These are phyloP conservation scores for Mortierella sp. DNA, from an alignment of 371 early-diverging fungal genomes.

Conservation along the genomic window DNA sequence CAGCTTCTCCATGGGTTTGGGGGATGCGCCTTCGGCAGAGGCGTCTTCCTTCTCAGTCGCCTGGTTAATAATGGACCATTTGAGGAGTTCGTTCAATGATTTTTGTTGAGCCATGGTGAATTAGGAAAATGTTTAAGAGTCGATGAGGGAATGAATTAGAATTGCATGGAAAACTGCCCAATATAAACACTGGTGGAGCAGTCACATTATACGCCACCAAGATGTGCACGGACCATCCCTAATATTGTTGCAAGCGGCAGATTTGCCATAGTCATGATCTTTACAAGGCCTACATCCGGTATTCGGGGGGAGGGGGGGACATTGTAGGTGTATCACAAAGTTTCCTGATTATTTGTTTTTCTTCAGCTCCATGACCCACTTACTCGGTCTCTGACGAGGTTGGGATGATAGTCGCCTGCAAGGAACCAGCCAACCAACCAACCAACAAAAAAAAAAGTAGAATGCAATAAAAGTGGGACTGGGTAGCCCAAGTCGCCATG, in stretches of 20 bases:
- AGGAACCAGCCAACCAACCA: neutral
- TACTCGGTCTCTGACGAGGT: neutral
- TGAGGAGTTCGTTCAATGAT: conserved; percentile 80
- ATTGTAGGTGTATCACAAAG: too few species aligned
- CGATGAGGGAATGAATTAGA: conserved; percentile 6
- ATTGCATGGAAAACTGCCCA: neutral
- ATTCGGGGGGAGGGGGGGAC: too few species aligned
- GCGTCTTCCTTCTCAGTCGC: conserved; percentile 82
- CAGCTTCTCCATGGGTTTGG: conserved; percentile 31
- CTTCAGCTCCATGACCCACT: neutral
- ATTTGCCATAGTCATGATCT: too few species aligned
- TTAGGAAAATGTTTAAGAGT: neutral
- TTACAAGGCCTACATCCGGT: too few species aligned
- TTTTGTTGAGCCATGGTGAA: conserved; percentile 31
- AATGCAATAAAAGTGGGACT: neutral
- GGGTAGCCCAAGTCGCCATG: too few species aligned
- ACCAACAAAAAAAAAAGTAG: neutral
- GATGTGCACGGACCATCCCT: neutral
- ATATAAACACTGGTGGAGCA: neutral
- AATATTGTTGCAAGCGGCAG: neutral
- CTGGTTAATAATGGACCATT: conserved; percentile 89
- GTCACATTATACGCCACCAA: conserved; percentile 9
- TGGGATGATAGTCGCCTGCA: too few species aligned
- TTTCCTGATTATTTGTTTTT: too few species aligned
- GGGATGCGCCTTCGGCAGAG: conserved; percentile 57